phyloP scores from a whole-genome alignment of 1,284 basidiomycete genomes.

The Boletus smithii region DNA sequence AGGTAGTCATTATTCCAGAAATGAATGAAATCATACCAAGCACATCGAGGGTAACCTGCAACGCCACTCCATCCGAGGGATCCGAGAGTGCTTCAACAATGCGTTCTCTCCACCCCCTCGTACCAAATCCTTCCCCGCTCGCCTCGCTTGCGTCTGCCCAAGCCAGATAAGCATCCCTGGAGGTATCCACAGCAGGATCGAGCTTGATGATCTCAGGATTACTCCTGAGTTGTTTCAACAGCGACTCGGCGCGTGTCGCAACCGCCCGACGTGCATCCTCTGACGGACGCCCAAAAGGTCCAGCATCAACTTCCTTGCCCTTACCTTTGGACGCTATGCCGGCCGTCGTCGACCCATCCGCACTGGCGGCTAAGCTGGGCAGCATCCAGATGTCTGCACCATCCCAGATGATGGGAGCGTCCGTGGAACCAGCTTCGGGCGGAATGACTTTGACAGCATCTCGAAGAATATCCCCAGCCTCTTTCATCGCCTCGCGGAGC shows the following conservation, averaged over 20 bases:
- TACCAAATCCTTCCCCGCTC: constrained; percentile 52
- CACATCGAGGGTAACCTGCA: constrained; percentile 56
- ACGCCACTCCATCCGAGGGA: constrained; percentile 49
- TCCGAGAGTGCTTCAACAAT: constrained; percentile 51
- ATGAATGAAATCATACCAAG: constrained; percentile 49
- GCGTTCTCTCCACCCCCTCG: constrained; percentile 53
- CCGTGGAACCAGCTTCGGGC: constrained; percentile 51
- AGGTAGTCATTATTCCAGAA: constrained; percentile 5
- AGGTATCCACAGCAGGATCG: constrained; percentile 68
- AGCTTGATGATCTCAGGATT: constrained; percentile 75
- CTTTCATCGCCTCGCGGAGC: constrained; percentile 66
- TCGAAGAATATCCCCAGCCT: constrained; percentile 71
- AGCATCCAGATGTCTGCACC: constrained; percentile 80
- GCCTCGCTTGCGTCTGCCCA: constrained; percentile 58
- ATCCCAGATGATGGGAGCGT: constrained; percentile 62
- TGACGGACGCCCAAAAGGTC: constrained; percentile 35
- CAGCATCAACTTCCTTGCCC: constrained; percentile 37
- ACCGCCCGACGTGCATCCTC: constrained; percentile 51
- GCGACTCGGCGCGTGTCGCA: constrained; percentile 72
- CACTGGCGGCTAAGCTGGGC: constrained; percentile 38
- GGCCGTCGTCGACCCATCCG: constrained; percentile 16
- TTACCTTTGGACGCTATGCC: constrained; percentile 39
- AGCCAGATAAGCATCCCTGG: constrained; percentile 52
- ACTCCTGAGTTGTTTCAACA: constrained; percentile 70
- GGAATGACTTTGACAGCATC: constrained; percentile 90